phyloP scores from a whole-genome alignment of 208 protist species.

The Leishmania turanica region DNA sequence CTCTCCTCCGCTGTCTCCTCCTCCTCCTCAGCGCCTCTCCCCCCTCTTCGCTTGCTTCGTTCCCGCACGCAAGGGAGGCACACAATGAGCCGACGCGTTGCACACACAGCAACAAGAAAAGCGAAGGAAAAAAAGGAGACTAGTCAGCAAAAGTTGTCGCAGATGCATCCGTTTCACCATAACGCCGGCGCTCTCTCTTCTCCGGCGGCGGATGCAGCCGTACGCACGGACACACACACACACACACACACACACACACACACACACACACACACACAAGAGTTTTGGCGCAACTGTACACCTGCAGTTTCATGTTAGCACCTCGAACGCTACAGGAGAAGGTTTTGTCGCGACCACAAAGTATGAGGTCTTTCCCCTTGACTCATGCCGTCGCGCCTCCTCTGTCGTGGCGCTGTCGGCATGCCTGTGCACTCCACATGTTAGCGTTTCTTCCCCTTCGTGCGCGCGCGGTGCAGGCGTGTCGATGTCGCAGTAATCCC shows the following conservation, averaged over 20 bases:
- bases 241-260: not conserved
- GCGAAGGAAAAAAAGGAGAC: not conserved
- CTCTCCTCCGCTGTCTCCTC: not conserved
- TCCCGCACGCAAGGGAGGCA: not conserved
- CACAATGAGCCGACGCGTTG: not conserved
- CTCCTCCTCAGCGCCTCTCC: not conserved
- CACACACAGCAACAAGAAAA: not conserved
- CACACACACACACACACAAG: too few relatives aligned
- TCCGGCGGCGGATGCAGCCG: not conserved
- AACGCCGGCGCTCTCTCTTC: not conserved
- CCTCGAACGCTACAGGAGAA: not conserved
- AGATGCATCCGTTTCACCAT: not conserved
- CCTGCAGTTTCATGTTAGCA: not conserved
- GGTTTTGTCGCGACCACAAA: not conserved
- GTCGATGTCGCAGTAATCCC: not conserved
- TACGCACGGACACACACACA: not conserved
- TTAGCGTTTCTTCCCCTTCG: not conserved
- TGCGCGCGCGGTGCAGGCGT: not conserved
- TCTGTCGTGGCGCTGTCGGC: not conserved
- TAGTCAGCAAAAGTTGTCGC: not conserved
- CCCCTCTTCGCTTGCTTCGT: not conserved
- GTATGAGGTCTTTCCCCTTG: not conserved
- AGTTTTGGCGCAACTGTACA: not conserved
- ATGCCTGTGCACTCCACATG: not conserved
- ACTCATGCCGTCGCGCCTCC: not conserved